Conservation (phyloP, 176 grass and related monocot genomes). For the Poa pratensis region DNA sequence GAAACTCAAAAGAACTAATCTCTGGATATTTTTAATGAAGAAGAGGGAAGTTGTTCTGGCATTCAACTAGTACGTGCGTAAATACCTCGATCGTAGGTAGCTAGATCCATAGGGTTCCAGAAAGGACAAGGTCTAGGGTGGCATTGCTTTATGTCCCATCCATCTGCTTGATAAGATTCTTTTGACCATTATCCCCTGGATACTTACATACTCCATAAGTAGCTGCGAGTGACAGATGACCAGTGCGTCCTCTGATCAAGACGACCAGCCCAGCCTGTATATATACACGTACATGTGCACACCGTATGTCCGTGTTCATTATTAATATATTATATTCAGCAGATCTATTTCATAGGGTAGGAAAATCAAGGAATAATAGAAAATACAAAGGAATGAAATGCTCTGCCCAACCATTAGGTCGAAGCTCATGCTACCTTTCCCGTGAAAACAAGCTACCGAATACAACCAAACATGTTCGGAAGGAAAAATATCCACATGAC, state of each 20-base stretch:
- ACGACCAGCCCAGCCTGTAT: not conserved
- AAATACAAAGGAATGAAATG: no score
- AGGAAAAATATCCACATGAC: no score
- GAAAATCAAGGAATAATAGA: no score
- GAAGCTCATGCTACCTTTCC: no score
- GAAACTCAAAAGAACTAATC: no score
- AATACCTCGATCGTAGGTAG: no score
- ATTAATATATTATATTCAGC: no score
- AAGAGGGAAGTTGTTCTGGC: not conserved
- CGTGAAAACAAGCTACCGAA: no score
- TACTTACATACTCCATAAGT: not conserved
- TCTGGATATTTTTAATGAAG: not conserved
- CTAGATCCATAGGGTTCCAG: not conserved
- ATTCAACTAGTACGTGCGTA: no score
- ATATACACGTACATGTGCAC: not conserved
- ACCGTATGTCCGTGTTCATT: not conserved
- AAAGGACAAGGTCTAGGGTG: not conserved
- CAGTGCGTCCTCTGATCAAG: not conserved
- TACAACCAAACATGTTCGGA: no score
- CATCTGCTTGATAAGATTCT: not conserved
- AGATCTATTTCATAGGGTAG: no score
- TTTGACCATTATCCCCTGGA: conserved; percentile 14
- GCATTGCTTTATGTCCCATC: conserved; percentile 1
- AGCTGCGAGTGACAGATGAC: not conserved
- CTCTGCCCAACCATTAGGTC: no score